Percentiles rank a stretch among this genome's conserved stretches.
Evolutionary conservation across 2,329 filamentous ascomycete species (phyloP).

Genomic region (Monascus ruber): DNA sequence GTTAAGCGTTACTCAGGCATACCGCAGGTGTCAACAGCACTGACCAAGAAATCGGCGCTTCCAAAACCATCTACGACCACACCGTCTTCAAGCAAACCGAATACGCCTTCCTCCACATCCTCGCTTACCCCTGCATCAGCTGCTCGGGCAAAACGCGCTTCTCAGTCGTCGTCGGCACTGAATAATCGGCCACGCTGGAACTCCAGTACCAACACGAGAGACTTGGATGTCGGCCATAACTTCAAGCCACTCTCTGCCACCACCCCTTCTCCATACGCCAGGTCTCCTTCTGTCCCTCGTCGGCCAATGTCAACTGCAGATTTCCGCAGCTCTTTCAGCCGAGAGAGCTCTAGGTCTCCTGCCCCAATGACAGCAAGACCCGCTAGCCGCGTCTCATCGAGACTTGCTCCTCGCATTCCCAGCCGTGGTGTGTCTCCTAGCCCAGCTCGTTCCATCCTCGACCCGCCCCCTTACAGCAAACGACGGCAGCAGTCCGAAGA

Average conservation of each 20-base stretch:
- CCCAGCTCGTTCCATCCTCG: conserved; percentile 18
- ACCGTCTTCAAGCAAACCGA: conserved; percentile 22
- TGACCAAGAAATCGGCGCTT: conserved; percentile 27
- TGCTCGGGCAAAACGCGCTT: conserved; percentile 32
- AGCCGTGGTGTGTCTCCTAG: conserved; percentile 5
- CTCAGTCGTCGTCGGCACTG: conserved; percentile 30
- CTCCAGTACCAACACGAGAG: conserved; percentile 50
- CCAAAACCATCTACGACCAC: conserved; percentile 18
- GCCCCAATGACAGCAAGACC: conserved; percentile 18
- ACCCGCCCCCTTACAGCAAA: conserved; percentile 33
- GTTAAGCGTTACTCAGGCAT: conserved; percentile 38
- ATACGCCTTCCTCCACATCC: conserved; percentile 12
- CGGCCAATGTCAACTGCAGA: background rate
- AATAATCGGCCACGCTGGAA: conserved; percentile 63
- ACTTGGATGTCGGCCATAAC: conserved; percentile 56
- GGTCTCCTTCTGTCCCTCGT: conserved; percentile 29
- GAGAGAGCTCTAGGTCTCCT: conserved; percentile 32
- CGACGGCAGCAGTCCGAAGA: conserved; percentile 15
- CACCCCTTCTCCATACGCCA: conserved; percentile 45
- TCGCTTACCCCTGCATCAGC: conserved; percentile 43
- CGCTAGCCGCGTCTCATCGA: conserved; percentile 22
- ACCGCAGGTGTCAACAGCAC: conserved; percentile 23
- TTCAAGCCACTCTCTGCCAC: conserved; percentile 53
- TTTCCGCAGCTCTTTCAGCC: conserved; percentile 29
- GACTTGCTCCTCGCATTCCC: conserved; percentile 19